Evolutionary conservation across 2,329 filamentous ascomycete genomes (phyloP), one percentile per base, ranked within the genome.

Genomic region (Trichoderma semiorbis): DNA sequence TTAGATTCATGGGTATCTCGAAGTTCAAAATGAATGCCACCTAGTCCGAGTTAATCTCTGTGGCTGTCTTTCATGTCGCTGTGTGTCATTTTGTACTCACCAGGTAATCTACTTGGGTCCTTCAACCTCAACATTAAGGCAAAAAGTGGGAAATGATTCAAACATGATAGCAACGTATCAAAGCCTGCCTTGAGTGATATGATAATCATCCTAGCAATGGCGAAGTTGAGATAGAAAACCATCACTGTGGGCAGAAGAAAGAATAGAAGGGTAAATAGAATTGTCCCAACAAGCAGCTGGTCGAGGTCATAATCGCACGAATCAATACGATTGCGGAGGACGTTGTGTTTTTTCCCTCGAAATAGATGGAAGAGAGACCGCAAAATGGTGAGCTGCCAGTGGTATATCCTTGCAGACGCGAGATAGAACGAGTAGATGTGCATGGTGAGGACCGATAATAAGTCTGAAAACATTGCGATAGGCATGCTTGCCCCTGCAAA

Each of bases 381-480:
- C 75, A 99, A 92, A 74, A 99, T 98, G 4, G 93, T 97, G 73
- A 99, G 90, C 82, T 99, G 96, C 96, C 96, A 99, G 83, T 98
- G 94, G 82, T 95, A 99, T 78, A 99, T 98, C 66, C 96, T 92
- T 3, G 96, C 96, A 10, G 95, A 97, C 18, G 97, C 95, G 71
- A 98, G 91, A 81, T 99, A 99, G 81, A 99, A 99, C 1, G 93
- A 97, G 84, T 98, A 97, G 70, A 99, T 98, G 81, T 99, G 96
- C 43, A 99, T 85, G 1, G 97, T 99, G 72, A 98, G 85, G 61
- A 97, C 87, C 2, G 95, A 97, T 3, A 98, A 87, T 7, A 99
- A 87, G 80, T 99, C 96, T 0, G 95, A 98, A 81, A 97, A 95
- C 73, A 99, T 89, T 24, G 95, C 94, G 68, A 99, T 96, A 2